Evolutionary conservation across 2,329 filamentous ascomycete species (phyloP), one percentile per base, ranked within the genome.

Genomic region (Arthrobotrys iridis): DNA sequence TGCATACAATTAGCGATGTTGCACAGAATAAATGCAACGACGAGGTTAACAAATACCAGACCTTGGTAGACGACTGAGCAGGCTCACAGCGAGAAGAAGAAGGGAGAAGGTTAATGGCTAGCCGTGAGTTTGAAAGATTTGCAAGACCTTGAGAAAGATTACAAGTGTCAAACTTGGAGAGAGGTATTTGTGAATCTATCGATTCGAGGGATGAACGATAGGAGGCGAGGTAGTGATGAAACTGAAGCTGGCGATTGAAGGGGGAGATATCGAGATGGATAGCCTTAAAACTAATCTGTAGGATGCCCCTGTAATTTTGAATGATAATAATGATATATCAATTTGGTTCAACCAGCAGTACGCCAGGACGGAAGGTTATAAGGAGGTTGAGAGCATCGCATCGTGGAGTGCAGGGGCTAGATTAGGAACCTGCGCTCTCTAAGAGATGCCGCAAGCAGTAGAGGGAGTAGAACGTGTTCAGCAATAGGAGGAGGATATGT

Each of bases 1-100:
- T 66, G 62, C 62, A 22, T 66, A 57, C 6, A 26, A 8, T 63
- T 63, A 63, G 58, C 58, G 48, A 66, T 13, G 33, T 62, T 7
- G 26, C 26, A 66, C 26, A 43, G 7, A n/a, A 6, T 2, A n/a
- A 45, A 35, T 20, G 22, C 37, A 62, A 18, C 7, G 18, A 10
- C 8, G 58, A 63, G 28, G 13, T 46, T 13, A 18, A 13, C 13
- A 4, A 22, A 26, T 50, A 63, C 41, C 22, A 35, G 8, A 20
- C n/a, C 15, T 13, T 46, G 24, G 13, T n/a, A 18, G 10, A 30
- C 3, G 20, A 22, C 46, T 2, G 22, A 30, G 13, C 18, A 8
- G 24, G 20, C 33, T 24, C 8, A 18, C 10, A 28, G 15, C n/a
- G 11, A 18, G 20, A 18, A 50, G 7, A 11, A 24, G 41, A 4